Evolutionary conservation across 139 green algal genomes (phyloP), one percentile per base, ranked within the genome.

Genomic region (Haematococcus sp.): DNA sequence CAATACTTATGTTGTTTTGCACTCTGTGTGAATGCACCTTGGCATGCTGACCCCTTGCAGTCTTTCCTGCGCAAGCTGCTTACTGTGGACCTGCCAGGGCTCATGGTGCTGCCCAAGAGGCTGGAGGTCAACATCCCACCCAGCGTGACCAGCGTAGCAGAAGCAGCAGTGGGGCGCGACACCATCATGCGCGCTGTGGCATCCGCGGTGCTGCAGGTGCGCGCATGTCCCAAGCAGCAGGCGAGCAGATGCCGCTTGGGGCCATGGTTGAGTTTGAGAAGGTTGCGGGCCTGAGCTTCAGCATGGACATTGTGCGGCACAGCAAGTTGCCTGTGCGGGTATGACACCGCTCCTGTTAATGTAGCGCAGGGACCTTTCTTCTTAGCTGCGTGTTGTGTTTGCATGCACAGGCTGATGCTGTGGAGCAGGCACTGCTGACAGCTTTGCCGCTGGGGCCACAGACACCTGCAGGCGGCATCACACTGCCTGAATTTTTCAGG

Each of bases 41-140:
- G n/a, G n/a, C n/a, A n/a, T n/a, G n/a, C n/a, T n/a, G n/a, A n/a
- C n/a, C n/a, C n/a, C n/a, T n/a, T n/a, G 28, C 92, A 97, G 88
- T 88, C 83, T 23, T 95, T 97, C 76, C 87, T 98, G 64, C 88
- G 83, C 31, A 90, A 89, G 76, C 86, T 98, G 61, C 80, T 98
- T 31, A 98, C 94, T 0, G 91, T 95, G 72, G 92, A 97, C 58
- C 86, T 98, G 30, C 94, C 94, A 20, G 85, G 63, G n/a, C 82
- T 97, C n/a, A 98, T 98, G 85, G 90, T 96, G 46, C 88, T 98
- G 70, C 94, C 94, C 25, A 86, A 94, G 76, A 82, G 91, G 2
- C 83, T 97, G 64, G 88, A 97, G 68, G 92, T 98, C 79, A 87
- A 91, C 76, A 95, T 98, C 64, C 93, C 93, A 3, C 94, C 94